Evolutionary conservation across 2,329 filamentous ascomycete species (phyloP), one percentile per base, ranked within the genome.

Genomic region (Incumbomyces lentus): DNA sequence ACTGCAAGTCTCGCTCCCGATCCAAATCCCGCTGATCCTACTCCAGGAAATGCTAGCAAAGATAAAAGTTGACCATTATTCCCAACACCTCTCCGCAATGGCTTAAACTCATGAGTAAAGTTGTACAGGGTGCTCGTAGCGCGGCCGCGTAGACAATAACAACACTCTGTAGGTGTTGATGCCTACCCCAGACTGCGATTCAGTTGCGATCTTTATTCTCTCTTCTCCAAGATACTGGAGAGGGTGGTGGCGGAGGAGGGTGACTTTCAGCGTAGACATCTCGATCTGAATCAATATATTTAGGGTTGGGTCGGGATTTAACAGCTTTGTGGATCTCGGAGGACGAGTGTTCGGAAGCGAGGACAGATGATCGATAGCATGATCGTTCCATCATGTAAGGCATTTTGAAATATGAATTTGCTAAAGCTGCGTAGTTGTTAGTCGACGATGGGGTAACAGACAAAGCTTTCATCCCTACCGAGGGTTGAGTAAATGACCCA

Each of bases 251-350:
- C 3, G 44, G 44, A 3, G 44, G 44, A 17, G 36, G 44, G 36
- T 40, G 44, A 26, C 44, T 40, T 19, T 46, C 36, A 8, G 44
- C 18, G 29, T 19, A 40, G 19, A 19, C 12, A 33, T 40, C 30
- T 33, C 44, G 26, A 19, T 40, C 30, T 11, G 37, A 13, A 29
- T 40, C 26, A 10, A 46, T 29, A 29, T 40, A 46, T n/a, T 46
- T 46, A 10, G 44, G 44, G 16, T 46, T 32, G 3, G 14, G 44
- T 18, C 26, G 26, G 17, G 37, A 40, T 32, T 33, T 30, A 14
- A 46, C 44, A 10, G 44, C 44, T 29, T 46, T 46, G 36, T 46
- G 37, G 11, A 46, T 46, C 30, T 46, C 44, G 6, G 44, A 40
- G 22, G 36, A 34, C 11, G 44, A 46, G 26, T 46, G 26, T 26